Evolutionary conservation across 768 basidiomycete species (phyloP).

Genomic region (Neoboletus magnificus): DNA sequence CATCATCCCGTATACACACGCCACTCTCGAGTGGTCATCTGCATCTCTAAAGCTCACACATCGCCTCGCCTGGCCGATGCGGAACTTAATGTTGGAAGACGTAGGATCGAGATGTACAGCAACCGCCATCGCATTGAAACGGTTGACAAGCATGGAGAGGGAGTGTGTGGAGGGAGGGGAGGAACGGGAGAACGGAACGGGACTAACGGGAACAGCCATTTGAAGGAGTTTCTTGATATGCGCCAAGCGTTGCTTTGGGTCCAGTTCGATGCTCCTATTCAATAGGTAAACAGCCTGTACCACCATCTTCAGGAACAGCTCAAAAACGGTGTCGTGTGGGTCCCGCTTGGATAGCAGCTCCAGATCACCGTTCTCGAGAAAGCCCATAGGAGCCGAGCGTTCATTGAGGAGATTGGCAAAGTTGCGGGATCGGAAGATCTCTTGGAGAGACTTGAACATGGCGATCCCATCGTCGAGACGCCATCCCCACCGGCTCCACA

Average conservation of each 20-base stretch:
- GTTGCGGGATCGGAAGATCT: conserved; percentile 73
- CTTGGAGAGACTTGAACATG: conserved; percentile 61
- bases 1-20: conserved; percentile 73
- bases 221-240: conserved; percentile 67
- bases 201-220: conserved; percentile 66
- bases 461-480: conserved; percentile 49
- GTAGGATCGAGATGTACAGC: conserved; percentile 66
- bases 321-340: conserved; percentile 65
- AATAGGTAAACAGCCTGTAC: conserved; percentile 49
- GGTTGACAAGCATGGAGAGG: conserved; percentile 78
- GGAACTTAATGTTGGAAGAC: conserved; percentile 42
- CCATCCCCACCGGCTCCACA: conserved; percentile 82
- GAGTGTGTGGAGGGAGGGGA: conserved; percentile 50
- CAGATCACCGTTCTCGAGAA: conserved; percentile 57
- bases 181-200: conserved; percentile 59
- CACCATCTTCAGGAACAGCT: conserved; percentile 78
- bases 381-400: conserved; percentile 64
- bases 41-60: conserved; percentile 69
- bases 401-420: conserved; percentile 69
- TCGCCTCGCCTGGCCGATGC: conserved; percentile 60
- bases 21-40: conserved; percentile 59
- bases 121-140: conserved; percentile 69
- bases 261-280: conserved; percentile 33
- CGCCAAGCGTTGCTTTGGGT: conserved; percentile 36
- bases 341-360: conserved; percentile 49